Evolutionary conservation across 2,329 filamentous ascomycete genomes (phyloP).

Genomic region (Metarhizium sp.): DNA sequence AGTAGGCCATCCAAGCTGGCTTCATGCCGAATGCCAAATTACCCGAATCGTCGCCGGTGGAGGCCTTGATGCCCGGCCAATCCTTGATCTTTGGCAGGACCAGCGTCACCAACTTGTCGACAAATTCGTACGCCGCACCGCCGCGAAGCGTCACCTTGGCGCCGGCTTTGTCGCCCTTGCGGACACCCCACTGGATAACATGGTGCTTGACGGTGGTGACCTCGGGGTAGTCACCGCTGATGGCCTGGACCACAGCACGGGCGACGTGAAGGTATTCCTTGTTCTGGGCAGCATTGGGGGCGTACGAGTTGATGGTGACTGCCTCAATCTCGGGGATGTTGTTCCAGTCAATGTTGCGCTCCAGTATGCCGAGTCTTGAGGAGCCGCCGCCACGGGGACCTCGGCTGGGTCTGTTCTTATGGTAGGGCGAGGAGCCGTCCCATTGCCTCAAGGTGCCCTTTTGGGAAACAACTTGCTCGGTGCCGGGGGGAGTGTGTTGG

Average conservation of each 20-base stretch:
- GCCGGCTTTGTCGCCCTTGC: constrained; percentile 60
- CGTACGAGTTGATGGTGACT: constrained; percentile 69
- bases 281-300: constrained; percentile 61
- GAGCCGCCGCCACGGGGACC: constrained; percentile 65
- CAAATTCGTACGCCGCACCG: constrained; percentile 78
- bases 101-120: constrained; percentile 82
- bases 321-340: constrained; percentile 77
- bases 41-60: constrained; percentile 75
- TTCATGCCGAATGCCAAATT: constrained; percentile 79
- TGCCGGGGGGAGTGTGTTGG: constrained; percentile 74
- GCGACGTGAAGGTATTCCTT: constrained; percentile 72
- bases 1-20: constrained; percentile 66
- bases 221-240: constrained; percentile 66
- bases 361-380: constrained; percentile 60
- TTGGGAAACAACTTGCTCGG: constrained; percentile 34
- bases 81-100: constrained; percentile 96
- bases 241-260: constrained; percentile 74
- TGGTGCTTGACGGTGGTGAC: constrained; percentile 61
- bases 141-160: constrained; percentile 71
- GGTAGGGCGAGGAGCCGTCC: constrained; percentile 89
- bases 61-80: constrained; percentile 60
- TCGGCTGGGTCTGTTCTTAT: constrained; percentile 79
- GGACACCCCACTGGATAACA: constrained; percentile 67
- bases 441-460: constrained; percentile 68
- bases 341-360: constrained; percentile 65